Base-by-base conservation (phyloP, 176 grass and related monocot genomes). In the Bonia amplexicaulis region DNA sequence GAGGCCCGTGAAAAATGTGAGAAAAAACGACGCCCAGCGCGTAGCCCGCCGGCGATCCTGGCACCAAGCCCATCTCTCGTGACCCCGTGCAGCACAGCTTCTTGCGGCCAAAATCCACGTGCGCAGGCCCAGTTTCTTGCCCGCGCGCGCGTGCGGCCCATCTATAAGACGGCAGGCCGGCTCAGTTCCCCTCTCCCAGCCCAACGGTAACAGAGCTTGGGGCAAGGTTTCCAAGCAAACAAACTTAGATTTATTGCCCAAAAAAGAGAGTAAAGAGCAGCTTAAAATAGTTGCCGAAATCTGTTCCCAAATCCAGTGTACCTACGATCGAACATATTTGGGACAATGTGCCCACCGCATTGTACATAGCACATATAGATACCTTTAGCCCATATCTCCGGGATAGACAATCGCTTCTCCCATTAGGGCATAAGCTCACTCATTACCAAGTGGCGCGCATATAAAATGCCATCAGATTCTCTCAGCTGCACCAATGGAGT, bases 381-480 rank as follows among this genome's bases (percentile, higher is more conserved):
- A 79, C 16, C 52, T 83, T 74, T 17, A 68, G 80, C 84, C 80
- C 84, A 83, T 87, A 84, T 74, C 84, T 73, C 61, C 8, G 23
- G 42, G 33, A 58, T 82, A 90, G 48, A 90, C 65, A 83, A 40
- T 51, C 74, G 6, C 7, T 87, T 67, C 40, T 73, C 80, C 41
- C 82, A 81, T 83, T 35, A 66, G 79, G 73, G 65, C 73, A 72
- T 70, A 63, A 77, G 74, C 74, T 88, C 84, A 73, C 49, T 55
- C 54, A 17, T 42, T 31, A 86, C 80, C 80, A 73, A 90, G 73
- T 83, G 73, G 73, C 39, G 46, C 66, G 0, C 64, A 72, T 85
- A 71, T 82, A 49, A 78, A 80, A 82, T 49, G 47, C 80, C 48
- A 62, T 74, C 84, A 90, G 79, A 90, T 87, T 90, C 89, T 87